phyloP scores from a whole-genome alignment of 257 asterid species.

The Nemophila menziesii region DNA sequence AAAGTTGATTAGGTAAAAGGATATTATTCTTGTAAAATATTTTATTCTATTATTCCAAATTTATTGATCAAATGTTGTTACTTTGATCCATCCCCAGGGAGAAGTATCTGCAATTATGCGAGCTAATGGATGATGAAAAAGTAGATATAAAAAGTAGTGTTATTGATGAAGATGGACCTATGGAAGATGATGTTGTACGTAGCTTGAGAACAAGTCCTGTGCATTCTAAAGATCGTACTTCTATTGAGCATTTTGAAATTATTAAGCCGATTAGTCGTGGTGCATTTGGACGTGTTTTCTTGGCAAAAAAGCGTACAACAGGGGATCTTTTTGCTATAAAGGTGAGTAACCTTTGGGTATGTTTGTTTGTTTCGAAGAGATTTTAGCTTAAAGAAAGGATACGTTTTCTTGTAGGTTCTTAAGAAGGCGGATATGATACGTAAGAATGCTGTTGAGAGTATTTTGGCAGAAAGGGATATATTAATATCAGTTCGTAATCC shows the following conservation, averaged over 20 bases:
- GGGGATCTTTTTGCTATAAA: constrained; percentile 96
- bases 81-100: constrained; percentile 60
- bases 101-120: constrained; percentile 89
- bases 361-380: not conserved
- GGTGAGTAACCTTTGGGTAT: constrained; percentile 34
- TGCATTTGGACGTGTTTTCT: constrained; percentile 96
- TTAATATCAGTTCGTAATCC: constrained; percentile 97
- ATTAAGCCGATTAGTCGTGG: constrained; percentile 99
- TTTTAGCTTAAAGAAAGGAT: constrained; percentile 1
- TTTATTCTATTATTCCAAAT: too few relatives aligned
- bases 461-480: constrained; percentile 96
- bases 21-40: too few relatives aligned
- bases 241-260: constrained; percentile 96
- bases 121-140: constrained; percentile 89
- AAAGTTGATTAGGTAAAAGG: constrained; percentile 80
- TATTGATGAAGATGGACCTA: constrained; percentile 93
- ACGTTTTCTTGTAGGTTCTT: constrained; percentile 60
- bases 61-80: too few relatives aligned
- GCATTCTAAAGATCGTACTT: constrained; percentile 90
- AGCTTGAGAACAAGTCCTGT: constrained; percentile 94
- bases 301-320: constrained; percentile 92
- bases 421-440: constrained; percentile 98
- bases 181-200: constrained; percentile 94
- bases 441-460: constrained; percentile 98
- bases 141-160: constrained; percentile 81